Percentiles rank a stretch among this genome's conserved stretches.
These are phyloP conservation scores for Flaveria robusta DNA, from an alignment of 129 eudicot species.

Conservation along the genomic window DNA sequence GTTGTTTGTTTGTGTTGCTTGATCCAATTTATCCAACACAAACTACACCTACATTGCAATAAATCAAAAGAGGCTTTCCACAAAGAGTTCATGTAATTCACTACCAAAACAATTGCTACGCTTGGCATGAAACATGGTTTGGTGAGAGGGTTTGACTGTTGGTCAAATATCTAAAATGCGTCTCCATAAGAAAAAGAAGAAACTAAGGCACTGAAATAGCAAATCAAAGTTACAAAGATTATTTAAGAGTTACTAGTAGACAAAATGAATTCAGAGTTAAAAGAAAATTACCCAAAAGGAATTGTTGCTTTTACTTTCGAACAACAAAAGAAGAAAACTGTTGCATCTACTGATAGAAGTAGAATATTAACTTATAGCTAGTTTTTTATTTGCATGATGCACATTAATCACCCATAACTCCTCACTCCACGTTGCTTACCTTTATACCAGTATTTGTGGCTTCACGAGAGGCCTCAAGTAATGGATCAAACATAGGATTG, in stretches of 20 bases:
- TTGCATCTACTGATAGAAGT: neutral
- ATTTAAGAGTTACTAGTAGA: neutral
- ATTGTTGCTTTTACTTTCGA: neutral
- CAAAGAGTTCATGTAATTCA: neutral
- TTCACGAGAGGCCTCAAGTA: slow-evolving; percentile 96
- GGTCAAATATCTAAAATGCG: neutral
- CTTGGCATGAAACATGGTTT: neutral
- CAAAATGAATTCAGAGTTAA: neutral
- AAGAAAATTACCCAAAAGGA: neutral
- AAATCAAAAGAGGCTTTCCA: neutral
- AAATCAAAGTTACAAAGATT: neutral
- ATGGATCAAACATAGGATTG: slow-evolving; percentile 95
- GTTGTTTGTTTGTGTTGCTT: no score
- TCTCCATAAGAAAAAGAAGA: neutral
- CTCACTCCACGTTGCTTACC: slow-evolving; percentile 43
- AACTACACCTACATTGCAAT: no score
- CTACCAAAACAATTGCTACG: neutral
- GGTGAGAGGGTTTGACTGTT: neutral
- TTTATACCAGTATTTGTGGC: slow-evolving; percentile 97
- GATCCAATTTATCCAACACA: no score
- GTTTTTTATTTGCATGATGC: neutral
- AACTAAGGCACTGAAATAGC: neutral
- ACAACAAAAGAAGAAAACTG: no score
- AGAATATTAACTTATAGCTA: neutral
- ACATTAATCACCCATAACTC: slow-evolving; percentile 11